Evolutionary conservation across 805 yeast species (phyloP).

Genomic region (Teunomyces funiuensis): DNA sequence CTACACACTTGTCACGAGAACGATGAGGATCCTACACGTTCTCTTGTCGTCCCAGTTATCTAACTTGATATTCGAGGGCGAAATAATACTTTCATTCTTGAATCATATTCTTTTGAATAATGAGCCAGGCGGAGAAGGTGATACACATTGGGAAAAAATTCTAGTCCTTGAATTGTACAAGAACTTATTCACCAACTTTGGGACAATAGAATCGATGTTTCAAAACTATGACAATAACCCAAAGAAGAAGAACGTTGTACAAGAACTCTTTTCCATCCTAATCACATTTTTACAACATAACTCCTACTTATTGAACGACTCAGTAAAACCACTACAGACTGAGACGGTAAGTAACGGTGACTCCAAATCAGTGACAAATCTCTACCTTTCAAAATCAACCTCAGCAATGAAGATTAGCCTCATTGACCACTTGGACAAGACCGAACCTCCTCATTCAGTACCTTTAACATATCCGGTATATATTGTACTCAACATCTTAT

Average conservation of each 20-base stretch:
- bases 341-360: slow-evolving; percentile 6
- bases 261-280: slow-evolving; percentile 47
- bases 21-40: slow-evolving; percentile 66
- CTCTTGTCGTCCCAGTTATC: slow-evolving; percentile 57
- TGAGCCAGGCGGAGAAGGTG: slow-evolving; percentile 42
- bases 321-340: slow-evolving; percentile 20
- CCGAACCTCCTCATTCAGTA: slow-evolving; percentile 64
- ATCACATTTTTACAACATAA: slow-evolving; percentile 22
- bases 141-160: slow-evolving; percentile 63
- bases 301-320: slow-evolving; percentile 17
- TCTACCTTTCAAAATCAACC: slow-evolving; percentile 37
- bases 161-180: slow-evolving; percentile 72
- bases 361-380: slow-evolving; percentile 13
- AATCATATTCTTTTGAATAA: slow-evolving; percentile 69
- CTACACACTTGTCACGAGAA: slow-evolving; percentile 72
- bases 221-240: slow-evolving; percentile 55
- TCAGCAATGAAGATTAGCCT: slow-evolving; percentile 54
- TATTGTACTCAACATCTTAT: slow-evolving; percentile 54
- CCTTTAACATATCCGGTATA: slow-evolving; percentile 61
- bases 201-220: slow-evolving; percentile 52
- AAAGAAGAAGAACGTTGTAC: slow-evolving; percentile 60
- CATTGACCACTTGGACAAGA: slow-evolving; percentile 78
- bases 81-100: slow-evolving; percentile 72
- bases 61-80: slow-evolving; percentile 71
- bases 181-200: slow-evolving; percentile 57